Conservation (phyloP, 2,329 filamentous ascomycete genomes). For the Reticulascus tulasneorum region DNA sequence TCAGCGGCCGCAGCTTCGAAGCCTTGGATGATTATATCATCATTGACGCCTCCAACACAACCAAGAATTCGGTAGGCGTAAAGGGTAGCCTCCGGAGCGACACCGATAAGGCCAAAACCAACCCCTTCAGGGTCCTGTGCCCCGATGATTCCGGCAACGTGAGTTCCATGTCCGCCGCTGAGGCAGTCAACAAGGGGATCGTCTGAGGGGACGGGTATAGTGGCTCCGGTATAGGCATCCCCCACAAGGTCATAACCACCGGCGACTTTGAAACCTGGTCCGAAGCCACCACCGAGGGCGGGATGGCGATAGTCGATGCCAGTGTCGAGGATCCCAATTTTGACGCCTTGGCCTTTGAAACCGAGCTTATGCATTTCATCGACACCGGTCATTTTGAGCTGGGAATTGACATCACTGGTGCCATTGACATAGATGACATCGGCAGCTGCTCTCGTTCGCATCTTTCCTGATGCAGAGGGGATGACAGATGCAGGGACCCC, state of each 20-base stretch:
- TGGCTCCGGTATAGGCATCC: conserved; percentile 23
- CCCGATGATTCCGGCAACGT: conserved; percentile 29
- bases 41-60: conserved; percentile 3
- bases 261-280: conserved; percentile 15
- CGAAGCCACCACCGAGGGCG: conserved; percentile 9
- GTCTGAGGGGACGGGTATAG: conserved; percentile 10
- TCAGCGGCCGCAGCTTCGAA: conserved; percentile 7
- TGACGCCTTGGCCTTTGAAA: conserved; percentile 32
- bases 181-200: conserved; percentile 5
- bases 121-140: conserved; percentile 5
- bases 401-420: conserved; percentile 6
- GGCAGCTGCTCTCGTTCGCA: neutral
- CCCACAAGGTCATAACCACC: conserved; percentile 21
- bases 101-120: conserved; percentile 16
- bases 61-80: conserved; percentile 17
- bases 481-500: conserved; percentile 38
- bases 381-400: conserved; percentile 27
- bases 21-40: conserved; percentile 10
- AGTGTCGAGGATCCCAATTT: conserved; percentile 35
- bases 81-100: conserved; percentile 24
- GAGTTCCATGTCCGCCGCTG: conserved; percentile 37
- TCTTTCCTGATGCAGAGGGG: neutral
- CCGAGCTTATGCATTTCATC: conserved; percentile 31
- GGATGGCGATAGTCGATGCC: conserved; percentile 35
- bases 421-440: conserved; percentile 6